Conservation (phyloP, 352 stramenopile species). For the Pythium volutum region DNA sequence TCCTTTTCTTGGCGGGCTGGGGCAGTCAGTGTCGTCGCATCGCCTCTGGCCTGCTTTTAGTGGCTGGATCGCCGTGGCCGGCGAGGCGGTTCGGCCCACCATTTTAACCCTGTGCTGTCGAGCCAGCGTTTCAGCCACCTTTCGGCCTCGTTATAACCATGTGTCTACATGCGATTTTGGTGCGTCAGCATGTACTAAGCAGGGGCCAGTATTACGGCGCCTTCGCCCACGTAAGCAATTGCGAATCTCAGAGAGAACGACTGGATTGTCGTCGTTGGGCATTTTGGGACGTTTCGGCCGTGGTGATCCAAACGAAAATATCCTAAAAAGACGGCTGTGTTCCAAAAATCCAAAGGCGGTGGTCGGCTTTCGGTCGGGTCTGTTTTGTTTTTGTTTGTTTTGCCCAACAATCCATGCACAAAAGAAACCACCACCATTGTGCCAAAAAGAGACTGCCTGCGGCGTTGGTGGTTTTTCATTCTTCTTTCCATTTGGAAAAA, state of each 20-base stretch:
- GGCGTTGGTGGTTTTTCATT: constrained; percentile 6
- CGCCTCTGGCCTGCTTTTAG: background rate
- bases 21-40: constrained; percentile 4
- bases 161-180: background rate
- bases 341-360: background rate
- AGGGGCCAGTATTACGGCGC: constrained; percentile 15
- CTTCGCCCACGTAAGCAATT: constrained; percentile 1
- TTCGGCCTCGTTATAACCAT: background rate
- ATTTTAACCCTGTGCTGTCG: constrained; percentile 6
- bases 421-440: constrained; percentile 11
- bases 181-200: constrained; percentile 6
- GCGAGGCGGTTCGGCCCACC: background rate
- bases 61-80: constrained; percentile 4
- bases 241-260: constrained; percentile 5
- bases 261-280: background rate
- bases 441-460: constrained; percentile 1
- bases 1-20: constrained; percentile 9
- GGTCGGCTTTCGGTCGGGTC: constrained; percentile 7
- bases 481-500: constrained; percentile 21
- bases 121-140: background rate
- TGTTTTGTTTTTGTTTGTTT: constrained; percentile 21
- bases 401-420: background rate
- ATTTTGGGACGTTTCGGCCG: constrained; percentile 10
- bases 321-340: constrained; percentile 3
- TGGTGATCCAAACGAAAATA: background rate